These are phyloP conservation scores for Heterobasidion parviporum DNA, from an alignment of 1,284 basidiomycete species.

Conservation along the genomic window DNA sequence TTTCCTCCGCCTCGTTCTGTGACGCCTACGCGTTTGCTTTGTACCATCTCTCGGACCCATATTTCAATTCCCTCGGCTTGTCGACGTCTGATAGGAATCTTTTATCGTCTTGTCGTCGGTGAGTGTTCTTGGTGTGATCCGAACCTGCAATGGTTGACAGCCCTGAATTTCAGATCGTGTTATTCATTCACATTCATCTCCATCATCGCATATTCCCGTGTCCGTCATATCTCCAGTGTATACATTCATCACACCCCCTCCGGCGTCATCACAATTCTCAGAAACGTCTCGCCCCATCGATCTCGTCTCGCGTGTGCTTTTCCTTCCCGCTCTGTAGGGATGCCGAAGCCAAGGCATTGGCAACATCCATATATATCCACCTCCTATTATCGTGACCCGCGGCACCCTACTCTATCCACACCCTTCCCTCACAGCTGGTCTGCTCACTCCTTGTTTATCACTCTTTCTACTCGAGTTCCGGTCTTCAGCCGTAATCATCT, in stretches of 20 bases:
- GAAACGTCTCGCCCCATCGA: too few relatives aligned
- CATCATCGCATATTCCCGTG: background rate
- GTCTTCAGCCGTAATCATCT: too few relatives aligned
- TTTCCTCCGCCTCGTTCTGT: background rate
- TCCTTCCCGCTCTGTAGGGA: too few relatives aligned
- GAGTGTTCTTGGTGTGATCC: background rate
- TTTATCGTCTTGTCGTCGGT: background rate
- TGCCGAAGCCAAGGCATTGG: background rate
- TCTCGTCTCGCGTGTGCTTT: background rate
- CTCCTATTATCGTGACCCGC: too few relatives aligned
- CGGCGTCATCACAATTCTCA: background rate
- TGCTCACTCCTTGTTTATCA: too few relatives aligned
- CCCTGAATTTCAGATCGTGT: background rate
- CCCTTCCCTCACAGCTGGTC: too few relatives aligned
- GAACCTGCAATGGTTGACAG: background rate
- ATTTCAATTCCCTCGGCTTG: too few relatives aligned
- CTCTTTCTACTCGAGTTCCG: too few relatives aligned
- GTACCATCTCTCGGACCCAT: too few relatives aligned
- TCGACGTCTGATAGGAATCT: background rate
- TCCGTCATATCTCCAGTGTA: background rate
- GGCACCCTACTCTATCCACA: too few relatives aligned
- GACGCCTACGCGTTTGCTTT: too few relatives aligned
- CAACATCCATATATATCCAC: background rate
- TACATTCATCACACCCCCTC: background rate
- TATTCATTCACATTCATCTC: background rate